Evolutionary conservation across 352 stramenopile species (phyloP).

Genomic region (Thalassiosira delicatula): DNA sequence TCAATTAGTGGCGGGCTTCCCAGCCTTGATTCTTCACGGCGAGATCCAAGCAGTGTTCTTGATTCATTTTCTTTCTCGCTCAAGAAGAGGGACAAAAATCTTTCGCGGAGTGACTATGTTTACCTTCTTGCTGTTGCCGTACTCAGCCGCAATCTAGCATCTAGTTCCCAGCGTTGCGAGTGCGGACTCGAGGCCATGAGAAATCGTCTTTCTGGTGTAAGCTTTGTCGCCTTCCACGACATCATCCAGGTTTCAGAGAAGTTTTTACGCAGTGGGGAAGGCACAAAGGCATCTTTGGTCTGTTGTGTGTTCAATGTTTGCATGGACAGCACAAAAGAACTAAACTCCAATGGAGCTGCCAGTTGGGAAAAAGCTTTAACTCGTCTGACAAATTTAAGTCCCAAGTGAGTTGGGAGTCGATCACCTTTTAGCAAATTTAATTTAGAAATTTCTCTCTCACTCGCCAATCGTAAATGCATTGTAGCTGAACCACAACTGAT

Average conservation of each 20-base stretch:
- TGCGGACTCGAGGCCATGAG: conserved; percentile 68
- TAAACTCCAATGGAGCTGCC: not conserved
- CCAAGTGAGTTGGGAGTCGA: no score
- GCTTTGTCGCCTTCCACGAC: conserved; percentile 58
- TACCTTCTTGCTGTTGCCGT: conserved; percentile 52
- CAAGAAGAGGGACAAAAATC: conserved; percentile 47
- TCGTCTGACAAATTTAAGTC: no score
- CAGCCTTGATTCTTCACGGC: conserved; percentile 46
- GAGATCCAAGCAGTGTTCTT: conserved; percentile 49
- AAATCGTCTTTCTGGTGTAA: conserved; percentile 40
- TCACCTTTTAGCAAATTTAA: no score
- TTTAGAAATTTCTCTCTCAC: no score
- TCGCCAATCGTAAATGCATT: no score
- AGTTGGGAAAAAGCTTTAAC: not conserved
- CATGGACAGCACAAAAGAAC: conserved; percentile 25
- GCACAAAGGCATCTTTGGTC: conserved; percentile 47
- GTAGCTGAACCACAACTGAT: no score
- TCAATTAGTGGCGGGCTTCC: conserved; percentile 53
- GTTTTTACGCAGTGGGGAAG: conserved; percentile 40
- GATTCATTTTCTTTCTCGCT: conserved; percentile 52
- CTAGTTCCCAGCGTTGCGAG: conserved; percentile 55
- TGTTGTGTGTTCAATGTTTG: conserved; percentile 43
- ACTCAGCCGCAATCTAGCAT: conserved; percentile 58
- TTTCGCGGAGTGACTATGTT: conserved; percentile 50
- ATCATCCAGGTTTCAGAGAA: conserved; percentile 39